These are phyloP conservation scores for Yamadazyma atlantica DNA, from an alignment of 1,139 yeast genomes.

Conservation along the genomic window DNA sequence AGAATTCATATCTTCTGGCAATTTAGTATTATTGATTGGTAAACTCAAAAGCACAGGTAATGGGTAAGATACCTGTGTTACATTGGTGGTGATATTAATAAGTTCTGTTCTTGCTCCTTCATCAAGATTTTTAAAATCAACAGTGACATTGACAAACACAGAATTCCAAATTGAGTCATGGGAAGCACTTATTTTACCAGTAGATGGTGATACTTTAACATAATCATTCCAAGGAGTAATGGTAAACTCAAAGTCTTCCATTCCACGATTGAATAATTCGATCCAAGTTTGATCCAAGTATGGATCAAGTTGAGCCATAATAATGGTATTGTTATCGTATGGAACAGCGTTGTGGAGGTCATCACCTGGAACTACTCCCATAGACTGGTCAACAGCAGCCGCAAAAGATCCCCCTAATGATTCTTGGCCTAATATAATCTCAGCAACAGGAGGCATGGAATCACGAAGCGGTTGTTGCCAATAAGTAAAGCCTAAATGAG, in stretches of 20 bases:
- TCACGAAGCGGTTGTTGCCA: constrained; percentile 20
- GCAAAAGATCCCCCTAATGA: constrained; percentile 15
- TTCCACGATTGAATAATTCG: constrained; percentile 17
- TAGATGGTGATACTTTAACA: constrained; percentile 11
- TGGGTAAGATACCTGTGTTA: constrained; percentile 10
- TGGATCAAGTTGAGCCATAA: constrained; percentile 16
- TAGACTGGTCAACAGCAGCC: constrained; percentile 16
- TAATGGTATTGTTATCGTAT: constrained; percentile 17
- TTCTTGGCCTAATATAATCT: constrained; percentile 9
- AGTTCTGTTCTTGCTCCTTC: constrained; percentile 13
- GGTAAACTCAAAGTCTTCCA: constrained; percentile 15
- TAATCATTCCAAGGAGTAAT: constrained; percentile 12
- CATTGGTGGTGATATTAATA: constrained; percentile 14
- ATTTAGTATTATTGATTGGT: constrained; percentile 15
- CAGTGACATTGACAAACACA: constrained; percentile 11
- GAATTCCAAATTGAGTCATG: constrained; percentile 17
- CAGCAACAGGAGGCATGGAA: constrained; percentile 14
- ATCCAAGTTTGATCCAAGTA: constrained; percentile 15
- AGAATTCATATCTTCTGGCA: constrained; percentile 6
- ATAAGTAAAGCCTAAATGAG: constrained; percentile 17
- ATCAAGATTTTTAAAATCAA: constrained; percentile 16
- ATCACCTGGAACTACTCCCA: constrained; percentile 19
- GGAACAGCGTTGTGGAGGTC: constrained; percentile 13
- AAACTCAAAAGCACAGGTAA: constrained; percentile 11
- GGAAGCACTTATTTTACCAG: constrained; percentile 11